phyloP scores from a whole-genome alignment of 2,329 filamentous ascomycete species.

The Clonostachys rosea region DNA sequence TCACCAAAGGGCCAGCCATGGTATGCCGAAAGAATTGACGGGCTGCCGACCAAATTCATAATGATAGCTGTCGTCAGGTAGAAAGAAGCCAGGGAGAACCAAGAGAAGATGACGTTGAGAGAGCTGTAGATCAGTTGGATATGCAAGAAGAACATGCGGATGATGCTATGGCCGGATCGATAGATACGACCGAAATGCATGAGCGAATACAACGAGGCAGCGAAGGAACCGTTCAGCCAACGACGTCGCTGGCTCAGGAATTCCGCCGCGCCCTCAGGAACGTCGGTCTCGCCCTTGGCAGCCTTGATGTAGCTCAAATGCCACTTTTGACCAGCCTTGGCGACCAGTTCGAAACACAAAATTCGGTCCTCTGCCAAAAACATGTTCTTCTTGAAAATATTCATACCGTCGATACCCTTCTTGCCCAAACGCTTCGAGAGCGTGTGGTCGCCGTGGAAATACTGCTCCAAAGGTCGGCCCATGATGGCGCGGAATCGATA shows the following conservation, averaged over 20 bases:
- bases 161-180: slow-evolving; percentile 86
- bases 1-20: slow-evolving; percentile 83
- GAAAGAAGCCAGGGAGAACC: slow-evolving; percentile 81
- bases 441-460: slow-evolving; percentile 95
- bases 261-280: slow-evolving; percentile 86
- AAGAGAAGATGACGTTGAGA: slow-evolving; percentile 76
- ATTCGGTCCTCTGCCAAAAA: slow-evolving; percentile 98
- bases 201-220: slow-evolving; percentile 85
- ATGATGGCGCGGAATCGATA: slow-evolving; percentile 94
- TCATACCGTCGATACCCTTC: slow-evolving; percentile 97
- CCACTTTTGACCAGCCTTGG: slow-evolving; percentile 94
- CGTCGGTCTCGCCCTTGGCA: slow-evolving; percentile 92
- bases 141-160: slow-evolving; percentile 95
- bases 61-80: slow-evolving; percentile 91
- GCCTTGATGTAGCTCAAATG: slow-evolving; percentile 95
- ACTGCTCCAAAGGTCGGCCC: slow-evolving; percentile 88
- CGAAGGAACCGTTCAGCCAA: slow-evolving; percentile 96
- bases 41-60: slow-evolving; percentile 83
- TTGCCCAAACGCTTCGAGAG: slow-evolving; percentile 85
- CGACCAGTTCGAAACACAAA: slow-evolving; percentile 91
- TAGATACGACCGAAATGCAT: slow-evolving; percentile 97
- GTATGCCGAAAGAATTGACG: slow-evolving; percentile 38
- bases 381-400: slow-evolving; percentile 99
- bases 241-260: slow-evolving; percentile 92
- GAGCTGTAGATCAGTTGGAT: slow-evolving; percentile 89